Conservation (phyloP, 192 early-diverging fungal species). For the Linderina pennispora region DNA sequence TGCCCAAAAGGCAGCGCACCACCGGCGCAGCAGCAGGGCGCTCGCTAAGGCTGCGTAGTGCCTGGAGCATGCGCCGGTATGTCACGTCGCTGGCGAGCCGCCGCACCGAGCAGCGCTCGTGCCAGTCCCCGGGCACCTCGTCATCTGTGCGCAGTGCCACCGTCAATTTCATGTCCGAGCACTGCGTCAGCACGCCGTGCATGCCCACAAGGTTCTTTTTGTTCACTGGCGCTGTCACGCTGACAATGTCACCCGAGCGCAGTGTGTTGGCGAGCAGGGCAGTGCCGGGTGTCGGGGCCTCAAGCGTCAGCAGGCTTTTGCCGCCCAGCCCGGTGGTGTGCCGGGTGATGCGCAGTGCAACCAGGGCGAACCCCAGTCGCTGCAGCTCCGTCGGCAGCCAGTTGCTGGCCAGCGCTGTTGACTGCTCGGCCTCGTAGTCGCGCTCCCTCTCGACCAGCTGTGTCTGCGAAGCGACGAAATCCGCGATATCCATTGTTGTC, state of each 20-base stretch:
- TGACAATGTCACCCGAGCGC: conserved; percentile 67
- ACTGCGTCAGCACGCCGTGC: conserved; percentile 52
- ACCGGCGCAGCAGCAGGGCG: conserved; percentile 4
- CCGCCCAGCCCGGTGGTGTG: conserved; percentile 67
- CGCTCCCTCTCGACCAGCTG: conserved; percentile 52
- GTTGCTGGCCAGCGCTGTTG: conserved; percentile 20
- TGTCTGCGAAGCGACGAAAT: conserved; percentile 36
- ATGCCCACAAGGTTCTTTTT: background rate
- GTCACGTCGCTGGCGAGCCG: conserved; percentile 51
- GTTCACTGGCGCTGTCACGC: conserved; percentile 49
- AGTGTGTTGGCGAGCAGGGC: conserved; percentile 55
- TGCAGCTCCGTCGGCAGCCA: conserved; percentile 58
- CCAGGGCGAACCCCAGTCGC: conserved; percentile 56
- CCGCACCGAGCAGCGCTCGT: conserved; percentile 51
- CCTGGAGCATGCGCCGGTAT: conserved; percentile 35
- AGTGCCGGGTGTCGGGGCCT: conserved; percentile 51
- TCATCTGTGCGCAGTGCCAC: conserved; percentile 58
- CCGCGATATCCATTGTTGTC: conserved; percentile 2
- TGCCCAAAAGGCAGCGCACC: conserved; percentile 45
- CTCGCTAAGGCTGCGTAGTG: conserved; percentile 17
- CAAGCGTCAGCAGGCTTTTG: conserved; percentile 59
- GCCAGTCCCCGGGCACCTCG: conserved; percentile 51
- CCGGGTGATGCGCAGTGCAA: conserved; percentile 52
- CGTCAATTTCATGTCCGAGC: conserved; percentile 54
- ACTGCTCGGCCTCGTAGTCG: conserved; percentile 37